Evolutionary conservation across 202 grass and related monocot genomes (phyloP), one percentile per base, ranked within the genome.

Genomic region (Sporobolus alterniflorus): DNA sequence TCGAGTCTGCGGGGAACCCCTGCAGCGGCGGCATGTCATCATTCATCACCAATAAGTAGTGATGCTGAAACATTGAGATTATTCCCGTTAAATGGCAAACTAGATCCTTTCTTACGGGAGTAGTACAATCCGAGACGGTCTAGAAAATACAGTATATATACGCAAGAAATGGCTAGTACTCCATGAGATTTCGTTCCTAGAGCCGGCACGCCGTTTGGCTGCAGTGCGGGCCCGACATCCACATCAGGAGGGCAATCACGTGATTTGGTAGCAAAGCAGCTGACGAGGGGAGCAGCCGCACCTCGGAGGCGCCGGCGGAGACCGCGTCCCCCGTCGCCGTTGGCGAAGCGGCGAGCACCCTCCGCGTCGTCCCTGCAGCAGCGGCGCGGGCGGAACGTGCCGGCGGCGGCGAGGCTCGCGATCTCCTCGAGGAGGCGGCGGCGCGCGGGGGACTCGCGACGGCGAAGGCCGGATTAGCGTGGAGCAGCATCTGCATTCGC

Each of bases 1-100:
- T 91, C 7, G 92, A 84, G 75, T 93, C 61, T 69, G 84, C 71
- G 49, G 89, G 63, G 64, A 90, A 91, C 11, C 42, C 83, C 95
- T 98, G 77, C 40, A 90, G 28, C 74, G n/a, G 11, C 25, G 44
- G 48, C 26, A 74, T 46, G n/a, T n/a, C 33, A 20, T 8, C 3
- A 1, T 39, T 8, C 36, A 39, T 6, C 36, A 39, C 4, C 36
- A 39, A 39, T 39, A n/a, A n/a, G n/a, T n/a, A n/a, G n/a, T n/a
- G n/a, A n/a, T n/a, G n/a, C n/a, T n/a, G n/a, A n/a, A n/a, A n/a
- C 14, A 11, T 14, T 28, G 26, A 2, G 17, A 30, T 63, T 16
- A 31, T 32, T 31, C 7, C 59, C 7, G 9, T 17, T 17, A 63
- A 26, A 17, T 63, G 6, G 26, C 14, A 63, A 31, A 32, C 14